Evolutionary conservation across 176 grass and related monocot genomes (phyloP), one percentile per base, ranked within the genome.

Genomic region (Avena eriantha): DNA sequence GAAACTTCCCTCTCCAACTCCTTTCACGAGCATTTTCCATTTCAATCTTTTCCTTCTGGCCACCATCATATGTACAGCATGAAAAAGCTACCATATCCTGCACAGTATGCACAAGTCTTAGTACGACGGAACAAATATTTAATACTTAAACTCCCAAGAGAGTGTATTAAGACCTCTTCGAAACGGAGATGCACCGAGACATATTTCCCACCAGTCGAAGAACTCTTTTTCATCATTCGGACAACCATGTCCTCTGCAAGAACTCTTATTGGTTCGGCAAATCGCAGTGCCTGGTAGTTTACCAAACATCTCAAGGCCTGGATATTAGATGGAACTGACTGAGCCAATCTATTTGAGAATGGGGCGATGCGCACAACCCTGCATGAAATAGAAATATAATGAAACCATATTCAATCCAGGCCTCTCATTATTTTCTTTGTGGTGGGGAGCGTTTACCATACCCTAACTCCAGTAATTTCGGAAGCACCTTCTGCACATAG

Each of bases 1-100:
- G 92, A 79, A 98, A 98, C 80, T 98, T 98, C 29, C 96, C 96
- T 73, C 80, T 94, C 96, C 96, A 98, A 65, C 96, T 86, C 79
- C 87, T 94, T 92, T 98, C 96, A 74, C 93, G 94, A 43, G 83
- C 92, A 88, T 76, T 94, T 82, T 98, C 91, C 96, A 98, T 96
- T 90, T 98, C 93, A 60, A 19, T 59, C 87, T 91, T 87, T 87
- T 98, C 96, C 82, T 91, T 82, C 86, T 16, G 76, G 50, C 96
- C 96, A 81, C 96, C 96, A 82, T 98, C 93, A 88, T 96, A 98
- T 49, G 89, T 96, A 89, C 96, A 98, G 67, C 96, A 98, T 69
- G 96, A 98, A 94, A 98, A 98, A 21, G 96, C 96, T 89, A 98
- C 92, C 96, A 98, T 98, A 89, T 98, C 96, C 96, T 98, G 80